Evolutionary conservation across 345 rosid species (phyloP), one percentile per base, ranked within the genome.

Genomic region (Euphorbia lathyris): DNA sequence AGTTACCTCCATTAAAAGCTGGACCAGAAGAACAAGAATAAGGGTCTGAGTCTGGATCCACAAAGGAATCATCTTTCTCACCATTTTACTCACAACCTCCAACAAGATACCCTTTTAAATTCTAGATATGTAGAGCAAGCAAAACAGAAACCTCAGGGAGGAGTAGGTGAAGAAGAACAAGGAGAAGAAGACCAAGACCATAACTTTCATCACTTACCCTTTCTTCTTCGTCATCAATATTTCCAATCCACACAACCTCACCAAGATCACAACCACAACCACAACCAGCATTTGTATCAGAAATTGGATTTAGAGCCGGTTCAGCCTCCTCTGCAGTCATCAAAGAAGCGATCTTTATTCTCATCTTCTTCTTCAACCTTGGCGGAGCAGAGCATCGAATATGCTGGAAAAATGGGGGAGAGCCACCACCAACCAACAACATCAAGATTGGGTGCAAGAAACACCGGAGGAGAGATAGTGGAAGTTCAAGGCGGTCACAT

Each of bases 401-500:
- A 84, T 84, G 88, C 91, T 27, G 69, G 77, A 66, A 78, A 82
- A 73, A 86, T 86, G 78, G 87, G 78, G 55, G 83, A 83, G 56
- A 79, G 26, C 68, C 89, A 63, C 72, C 86, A 60, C 58, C 82
- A 78, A 13, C 89, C 79, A 62, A 73, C 87, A 17, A 76, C 90
- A 76, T 78, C 84, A 38, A 72, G 79, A 85, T 74, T 83, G 69
- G 92, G 88, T 78, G 67, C 84, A 48, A 86, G 84, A 62, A 80
- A 79, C 75, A 65, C 66, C 74, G 90, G 7, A 82, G 86, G 86
- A 9, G 83, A 90, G 86, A 93, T 93, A 32, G 97, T 93, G 57
- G 97, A 91, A 73, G 98, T 93, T 6, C 86, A 93, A 81, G 98
- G 97, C 30, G 98, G 97, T 62, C 97, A 88, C 97, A 93, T 93